Evolutionary conservation across 129 eudicot species (phyloP), one percentile per base, ranked within the genome.

Genomic region (Apium graveolens): DNA sequence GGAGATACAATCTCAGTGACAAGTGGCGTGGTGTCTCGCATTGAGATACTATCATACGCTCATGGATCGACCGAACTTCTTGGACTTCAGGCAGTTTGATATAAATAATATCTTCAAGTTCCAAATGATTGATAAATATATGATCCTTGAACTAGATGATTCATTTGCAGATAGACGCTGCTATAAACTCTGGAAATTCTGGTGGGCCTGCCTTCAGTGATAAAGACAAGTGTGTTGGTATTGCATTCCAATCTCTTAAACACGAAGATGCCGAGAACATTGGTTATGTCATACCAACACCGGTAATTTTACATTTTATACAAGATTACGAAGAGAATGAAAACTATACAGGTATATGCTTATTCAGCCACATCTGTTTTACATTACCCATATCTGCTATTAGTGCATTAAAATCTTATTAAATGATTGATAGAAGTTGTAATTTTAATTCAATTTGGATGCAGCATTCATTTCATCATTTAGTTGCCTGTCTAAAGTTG

Each of bases 51-150:
- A 66, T 84, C 92, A 34, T 88, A 88, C 82, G 88, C 81, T 82
- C 92, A 86, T 82, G 92, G 92, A 45, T 88, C 88, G 74, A 86
- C 90, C 5, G 92, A 88, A 81, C 90, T 88, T 76, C 92, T 88
- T n/a, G 92, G 92, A 32, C 81, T 88, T 78, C 92, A 88, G 87
- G 90, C 82, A 74, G 21, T 37, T 37, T 46, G 72, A 57, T 81
- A n/a, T 10, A 3, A 69, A 34, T 68, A 20, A 20, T 26, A 65
- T 48, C 70, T 42, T 72, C 10, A 57, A 12, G 31, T 11, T 57
- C 68, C 68, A 60, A 60, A 32, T 42, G 5, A 60, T 75, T 41
- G 41, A 29, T 53, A 73, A 68, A 49, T 34, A 49, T 31, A 21
- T 71, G 80, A 29, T 68, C 24, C 31, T 60, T 70, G 43, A 51